phyloP scores from a whole-genome alignment of 2,329 filamentous ascomycete species.

The Neopestalotiopsis sp. region DNA sequence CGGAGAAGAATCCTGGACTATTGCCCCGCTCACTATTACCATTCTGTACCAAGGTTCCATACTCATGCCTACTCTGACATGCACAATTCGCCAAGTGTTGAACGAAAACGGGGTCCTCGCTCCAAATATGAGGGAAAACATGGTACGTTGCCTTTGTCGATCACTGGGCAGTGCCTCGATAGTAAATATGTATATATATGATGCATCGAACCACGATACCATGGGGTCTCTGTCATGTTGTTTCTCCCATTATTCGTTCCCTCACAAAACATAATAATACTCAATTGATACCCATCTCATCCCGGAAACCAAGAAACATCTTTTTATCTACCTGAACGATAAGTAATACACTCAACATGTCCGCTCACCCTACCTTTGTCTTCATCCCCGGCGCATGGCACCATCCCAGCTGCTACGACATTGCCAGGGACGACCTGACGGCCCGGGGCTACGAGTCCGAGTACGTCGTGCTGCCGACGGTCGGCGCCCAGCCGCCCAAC shows the following conservation, averaged over 20 bases:
- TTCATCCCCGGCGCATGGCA: slow-evolving; percentile 43
- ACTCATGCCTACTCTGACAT: background rate
- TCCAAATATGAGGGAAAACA: no score
- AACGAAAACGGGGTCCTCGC: background rate
- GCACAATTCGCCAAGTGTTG: background rate
- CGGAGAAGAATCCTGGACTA: background rate
- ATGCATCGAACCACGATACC: no score
- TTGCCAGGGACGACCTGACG: slow-evolving; percentile 31
- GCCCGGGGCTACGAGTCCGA: slow-evolving; percentile 33
- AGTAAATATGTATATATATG: background rate
- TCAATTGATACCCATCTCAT: no score
- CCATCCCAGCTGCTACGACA: slow-evolving; percentile 31
- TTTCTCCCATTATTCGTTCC: no score
- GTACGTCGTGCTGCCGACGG: slow-evolving; percentile 35
- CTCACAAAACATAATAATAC: no score
- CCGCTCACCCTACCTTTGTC: slow-evolving; percentile 31
- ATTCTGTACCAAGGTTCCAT: background rate
- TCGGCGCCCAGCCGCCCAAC: slow-evolving; percentile 33
- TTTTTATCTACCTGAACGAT: background rate
- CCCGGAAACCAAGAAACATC: background rate
- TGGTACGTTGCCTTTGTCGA: background rate
- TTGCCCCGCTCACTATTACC: background rate
- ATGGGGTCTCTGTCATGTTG: no score
- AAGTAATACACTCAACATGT: background rate
- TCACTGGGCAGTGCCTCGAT: background rate